These are phyloP conservation scores for Trichoderma afroharzianum DNA, from an alignment of 2,329 filamentous ascomycete genomes.

Conservation along the genomic window DNA sequence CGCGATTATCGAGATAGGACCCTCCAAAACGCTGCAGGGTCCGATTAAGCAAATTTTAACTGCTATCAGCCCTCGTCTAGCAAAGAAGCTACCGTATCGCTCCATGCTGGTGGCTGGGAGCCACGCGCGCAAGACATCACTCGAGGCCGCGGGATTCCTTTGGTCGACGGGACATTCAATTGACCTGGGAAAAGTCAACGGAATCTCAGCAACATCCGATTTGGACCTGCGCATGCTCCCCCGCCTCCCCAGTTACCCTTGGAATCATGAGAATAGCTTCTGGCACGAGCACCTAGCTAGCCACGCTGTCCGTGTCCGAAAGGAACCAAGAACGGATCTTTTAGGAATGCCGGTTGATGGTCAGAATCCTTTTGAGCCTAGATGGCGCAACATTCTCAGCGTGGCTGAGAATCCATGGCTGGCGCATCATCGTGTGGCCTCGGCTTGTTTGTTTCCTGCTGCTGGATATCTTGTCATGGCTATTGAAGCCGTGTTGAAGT, in stretches of 20 bases:
- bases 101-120: background rate
- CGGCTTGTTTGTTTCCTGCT: background rate
- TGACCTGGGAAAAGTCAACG: background rate
- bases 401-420: background rate
- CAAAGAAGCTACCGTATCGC: background rate
- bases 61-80: background rate
- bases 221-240: background rate
- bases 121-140: background rate
- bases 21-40: background rate
- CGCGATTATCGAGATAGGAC: background rate
- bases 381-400: background rate
- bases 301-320: background rate
- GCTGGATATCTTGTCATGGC: background rate
- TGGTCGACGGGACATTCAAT: background rate
- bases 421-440: background rate
- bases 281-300: background rate
- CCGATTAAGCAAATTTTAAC: background rate
- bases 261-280: background rate
- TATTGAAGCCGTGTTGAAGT: background rate
- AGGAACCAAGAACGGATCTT: background rate
- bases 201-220: background rate
- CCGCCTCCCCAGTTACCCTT: background rate
- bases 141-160: background rate
- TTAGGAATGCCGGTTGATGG: background rate
- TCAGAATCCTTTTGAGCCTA: background rate